phyloP scores from a whole-genome alignment of 768 basidiomycete species.

The Boletus reticulatus region DNA sequence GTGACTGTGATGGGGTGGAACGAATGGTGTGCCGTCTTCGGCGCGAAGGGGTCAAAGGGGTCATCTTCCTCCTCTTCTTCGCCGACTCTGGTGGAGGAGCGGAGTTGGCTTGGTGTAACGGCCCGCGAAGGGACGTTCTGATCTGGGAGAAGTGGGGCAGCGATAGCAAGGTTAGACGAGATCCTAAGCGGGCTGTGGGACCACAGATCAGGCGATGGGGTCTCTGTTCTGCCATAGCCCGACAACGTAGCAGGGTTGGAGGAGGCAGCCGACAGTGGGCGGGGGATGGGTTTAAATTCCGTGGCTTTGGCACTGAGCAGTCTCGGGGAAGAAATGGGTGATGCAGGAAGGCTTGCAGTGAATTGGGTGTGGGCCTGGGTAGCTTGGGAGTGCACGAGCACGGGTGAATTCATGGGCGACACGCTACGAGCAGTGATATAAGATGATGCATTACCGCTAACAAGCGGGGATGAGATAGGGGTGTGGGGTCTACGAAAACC shows the following conservation, averaged over 20 bases:
- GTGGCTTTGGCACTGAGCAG: constrained; percentile 86
- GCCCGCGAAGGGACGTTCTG: constrained; percentile 49
- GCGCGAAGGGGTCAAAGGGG: constrained; percentile 76
- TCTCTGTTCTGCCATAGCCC: constrained; percentile 57
- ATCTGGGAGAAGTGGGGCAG: constrained; percentile 83
- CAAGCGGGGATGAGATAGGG: constrained; percentile 73
- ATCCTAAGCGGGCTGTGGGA: constrained; percentile 67
- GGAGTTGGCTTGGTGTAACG: constrained; percentile 68
- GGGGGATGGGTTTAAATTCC: constrained; percentile 83
- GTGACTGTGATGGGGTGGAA: constrained; percentile 64
- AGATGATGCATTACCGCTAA: constrained; percentile 50
- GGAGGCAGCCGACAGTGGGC: constrained; percentile 73
- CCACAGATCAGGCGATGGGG: constrained; percentile 91
- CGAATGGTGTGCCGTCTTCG: constrained; percentile 43
- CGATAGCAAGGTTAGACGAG: constrained; percentile 86
- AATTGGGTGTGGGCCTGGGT: constrained; percentile 59
- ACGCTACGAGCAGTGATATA: constrained; percentile 55
- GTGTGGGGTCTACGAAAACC: constrained; percentile 80
- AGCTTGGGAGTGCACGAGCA: constrained; percentile 54
- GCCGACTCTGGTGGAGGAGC: constrained; percentile 57
- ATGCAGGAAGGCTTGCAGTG: constrained; percentile 79
- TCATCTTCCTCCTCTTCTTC: constrained; percentile 78
- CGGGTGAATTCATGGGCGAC: constrained; percentile 65
- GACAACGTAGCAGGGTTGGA: constrained; percentile 50
- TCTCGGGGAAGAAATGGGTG: constrained; percentile 82